Conservation (phyloP, 768 basidiomycete genomes). For the Cantharellus cinnabarinus region DNA sequence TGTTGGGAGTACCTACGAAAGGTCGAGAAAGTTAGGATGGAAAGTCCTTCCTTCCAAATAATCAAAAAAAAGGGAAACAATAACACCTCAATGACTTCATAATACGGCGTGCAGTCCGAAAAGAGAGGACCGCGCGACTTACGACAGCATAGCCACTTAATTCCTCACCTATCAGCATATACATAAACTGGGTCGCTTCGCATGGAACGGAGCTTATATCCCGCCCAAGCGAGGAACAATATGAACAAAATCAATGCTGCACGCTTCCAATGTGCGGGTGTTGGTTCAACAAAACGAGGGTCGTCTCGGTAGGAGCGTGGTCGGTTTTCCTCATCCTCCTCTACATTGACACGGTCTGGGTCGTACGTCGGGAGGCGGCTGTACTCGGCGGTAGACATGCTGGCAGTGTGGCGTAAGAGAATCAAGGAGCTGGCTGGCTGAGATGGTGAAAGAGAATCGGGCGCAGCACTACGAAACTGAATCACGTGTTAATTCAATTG, state of each 20-base stretch:
- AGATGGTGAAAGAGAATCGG: too few relatives aligned
- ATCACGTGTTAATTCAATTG: too few relatives aligned
- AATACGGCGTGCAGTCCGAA: too few relatives aligned
- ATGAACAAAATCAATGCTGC: background rate
- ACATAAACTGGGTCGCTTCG: background rate
- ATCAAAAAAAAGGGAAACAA: background rate
- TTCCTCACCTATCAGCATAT: background rate
- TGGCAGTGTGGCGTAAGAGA: too few relatives aligned
- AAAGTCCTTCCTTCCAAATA: background rate
- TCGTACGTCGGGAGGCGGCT: background rate
- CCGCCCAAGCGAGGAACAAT: background rate
- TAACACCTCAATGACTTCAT: too few relatives aligned
- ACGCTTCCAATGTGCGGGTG: background rate
- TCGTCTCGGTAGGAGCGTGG: background rate
- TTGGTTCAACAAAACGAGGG: background rate
- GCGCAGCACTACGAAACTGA: too few relatives aligned
- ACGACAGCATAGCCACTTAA: background rate
- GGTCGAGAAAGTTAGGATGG: background rate
- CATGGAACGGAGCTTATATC: background rate
- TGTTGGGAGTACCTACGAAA: slow-evolving; percentile 55
- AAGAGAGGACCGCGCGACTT: too few relatives aligned
- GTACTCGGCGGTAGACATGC: background rate
- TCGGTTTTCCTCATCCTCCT: background rate
- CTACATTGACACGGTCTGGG: background rate
- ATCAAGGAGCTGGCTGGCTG: too few relatives aligned